Evolutionary conservation across 352 stramenopile genomes (phyloP).

Genomic region (Globisporangium echinulatum): DNA sequence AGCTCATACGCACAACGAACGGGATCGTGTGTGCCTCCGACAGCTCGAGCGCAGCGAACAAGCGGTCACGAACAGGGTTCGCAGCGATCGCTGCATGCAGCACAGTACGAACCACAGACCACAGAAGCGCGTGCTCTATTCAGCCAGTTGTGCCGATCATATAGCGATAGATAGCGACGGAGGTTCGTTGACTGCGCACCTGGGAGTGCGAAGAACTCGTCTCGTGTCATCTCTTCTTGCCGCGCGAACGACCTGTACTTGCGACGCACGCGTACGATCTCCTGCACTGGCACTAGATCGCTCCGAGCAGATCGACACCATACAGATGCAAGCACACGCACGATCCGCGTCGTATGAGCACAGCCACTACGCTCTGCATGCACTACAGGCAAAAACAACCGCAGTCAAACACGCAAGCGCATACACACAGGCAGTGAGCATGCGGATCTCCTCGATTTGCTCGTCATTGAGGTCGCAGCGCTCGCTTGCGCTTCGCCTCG

Average conservation of each 20-base stretch:
- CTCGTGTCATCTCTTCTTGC: conserved; percentile 44
- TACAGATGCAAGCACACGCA: too few relatives aligned
- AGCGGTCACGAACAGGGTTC: conserved; percentile 37
- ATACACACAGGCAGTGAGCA: conserved; percentile 46
- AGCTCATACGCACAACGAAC: conserved; percentile 24
- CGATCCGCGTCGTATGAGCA: too few relatives aligned
- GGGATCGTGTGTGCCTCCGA: conserved; percentile 21
- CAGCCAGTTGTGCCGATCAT: too few relatives aligned
- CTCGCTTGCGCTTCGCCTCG: conserved; percentile 11
- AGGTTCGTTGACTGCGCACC: conserved; percentile 4
- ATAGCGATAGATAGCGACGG: neutral
- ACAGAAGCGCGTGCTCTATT: too few relatives aligned
- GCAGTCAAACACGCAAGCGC: too few relatives aligned
- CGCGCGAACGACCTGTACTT: conserved; percentile 30
- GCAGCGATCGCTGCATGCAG: conserved; percentile 19
- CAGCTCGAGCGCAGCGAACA: conserved; percentile 43
- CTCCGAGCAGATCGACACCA: too few relatives aligned
- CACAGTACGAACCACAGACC: neutral
- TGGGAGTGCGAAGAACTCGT: conserved; percentile 44
- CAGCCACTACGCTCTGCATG: too few relatives aligned
- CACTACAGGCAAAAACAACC: too few relatives aligned
- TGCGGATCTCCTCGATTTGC: conserved; percentile 49
- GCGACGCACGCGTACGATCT: conserved; percentile 46
- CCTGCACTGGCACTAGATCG: conserved; percentile 30
- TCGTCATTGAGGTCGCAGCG: conserved; percentile 46